Evolutionary conservation across 2,329 filamentous ascomycete genomes (phyloP), one percentile per base, ranked within the genome.

Genomic region (Zalaria sp.): DNA sequence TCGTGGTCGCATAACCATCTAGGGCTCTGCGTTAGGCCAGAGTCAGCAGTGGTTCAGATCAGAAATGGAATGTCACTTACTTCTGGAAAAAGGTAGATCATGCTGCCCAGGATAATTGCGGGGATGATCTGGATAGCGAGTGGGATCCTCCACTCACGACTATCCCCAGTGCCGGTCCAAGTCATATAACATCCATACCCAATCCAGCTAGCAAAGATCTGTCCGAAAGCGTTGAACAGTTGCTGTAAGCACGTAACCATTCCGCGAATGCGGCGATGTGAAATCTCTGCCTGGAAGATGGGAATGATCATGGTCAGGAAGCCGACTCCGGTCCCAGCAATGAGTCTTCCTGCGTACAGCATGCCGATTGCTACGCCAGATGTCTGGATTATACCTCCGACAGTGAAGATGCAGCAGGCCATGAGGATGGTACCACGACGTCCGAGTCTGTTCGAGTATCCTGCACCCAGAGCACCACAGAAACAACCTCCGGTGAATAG

Each of bases 271-370:
- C 46, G 47, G 8, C 47, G 47, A 35, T 52, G 50, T 3, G 48
- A 43, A 57, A 87, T 82, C 63, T 87, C 83, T 37, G 79, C 83
- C 80, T 88, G 87, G 71, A 87, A 85, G 44, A 85, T 69, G 53
- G 85, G 82, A 57, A 86, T 77, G 75, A 67, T 51, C 47, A 51
- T 85, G 63, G 45, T 89, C 61, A 86, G 69, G n/a, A 61, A 44
- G 5, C 51, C 51, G 11, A 53, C 51, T 10, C 51, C 51, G 34
- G 51, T 42, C 3, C 51, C 51, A n/a, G 51, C 49, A n/a, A 53
- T 46, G 27, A 49, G 35, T 10, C 49, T 41, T 5, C 51, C 50
- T 28, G 44, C 41, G 39, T 49, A 49, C 5, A 53, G 48, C 46
- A 50, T 50, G 10, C 40, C 47, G 18, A 53, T 50, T 3, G 42